These are phyloP conservation scores for Cystoderma amianthinum DNA, from an alignment of 768 basidiomycete genomes.

Conservation along the genomic window DNA sequence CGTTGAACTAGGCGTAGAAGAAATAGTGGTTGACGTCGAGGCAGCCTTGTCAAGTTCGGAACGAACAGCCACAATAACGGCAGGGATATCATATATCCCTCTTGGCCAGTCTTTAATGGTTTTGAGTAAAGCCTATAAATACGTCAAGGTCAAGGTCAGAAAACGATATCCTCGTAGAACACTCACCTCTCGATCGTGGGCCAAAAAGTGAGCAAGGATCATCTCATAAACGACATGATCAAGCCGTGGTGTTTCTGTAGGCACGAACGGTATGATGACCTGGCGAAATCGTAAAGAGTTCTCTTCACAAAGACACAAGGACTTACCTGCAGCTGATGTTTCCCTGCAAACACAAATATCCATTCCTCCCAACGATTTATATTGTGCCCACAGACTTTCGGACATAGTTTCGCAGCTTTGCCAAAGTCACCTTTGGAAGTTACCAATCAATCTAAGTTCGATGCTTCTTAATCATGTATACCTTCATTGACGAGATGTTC, in stretches of 20 bases:
- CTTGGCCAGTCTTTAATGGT: slow-evolving; percentile 88
- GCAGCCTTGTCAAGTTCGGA: slow-evolving; percentile 66
- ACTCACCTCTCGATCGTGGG: slow-evolving; percentile 65
- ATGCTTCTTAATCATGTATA: too few relatives aligned
- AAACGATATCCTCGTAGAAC: background rate
- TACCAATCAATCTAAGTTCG: too few relatives aligned
- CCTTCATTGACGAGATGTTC: slow-evolving; percentile 81
- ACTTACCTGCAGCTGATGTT: slow-evolving; percentile 34
- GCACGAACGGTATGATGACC: slow-evolving; percentile 87
- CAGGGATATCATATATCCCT: slow-evolving; percentile 82
- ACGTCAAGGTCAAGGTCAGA: slow-evolving; percentile 1
- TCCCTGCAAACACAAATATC: slow-evolving; percentile 87
- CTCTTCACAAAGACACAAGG: background rate
- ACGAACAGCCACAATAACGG: slow-evolving; percentile 86
- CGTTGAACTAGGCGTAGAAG: slow-evolving; percentile 37
- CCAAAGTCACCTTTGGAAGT: slow-evolving; percentile 41
- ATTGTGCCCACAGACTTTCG: slow-evolving; percentile 81
- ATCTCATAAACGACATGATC: slow-evolving; percentile 89
- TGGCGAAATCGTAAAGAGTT: slow-evolving; percentile 21
- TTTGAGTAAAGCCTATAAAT: slow-evolving; percentile 55
- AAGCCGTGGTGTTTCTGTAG: slow-evolving; percentile 75
- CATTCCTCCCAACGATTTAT: slow-evolving; percentile 89
- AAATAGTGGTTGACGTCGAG: slow-evolving; percentile 39
- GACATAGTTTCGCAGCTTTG: slow-evolving; percentile 77
- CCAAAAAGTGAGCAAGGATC: slow-evolving; percentile 83